A percentile compares a stretch with the other conserved stretches of the same genome.
Evolutionary conservation across 192 early-diverging fungal species (phyloP).

Genomic region (Linnemannia exigua): DNA sequence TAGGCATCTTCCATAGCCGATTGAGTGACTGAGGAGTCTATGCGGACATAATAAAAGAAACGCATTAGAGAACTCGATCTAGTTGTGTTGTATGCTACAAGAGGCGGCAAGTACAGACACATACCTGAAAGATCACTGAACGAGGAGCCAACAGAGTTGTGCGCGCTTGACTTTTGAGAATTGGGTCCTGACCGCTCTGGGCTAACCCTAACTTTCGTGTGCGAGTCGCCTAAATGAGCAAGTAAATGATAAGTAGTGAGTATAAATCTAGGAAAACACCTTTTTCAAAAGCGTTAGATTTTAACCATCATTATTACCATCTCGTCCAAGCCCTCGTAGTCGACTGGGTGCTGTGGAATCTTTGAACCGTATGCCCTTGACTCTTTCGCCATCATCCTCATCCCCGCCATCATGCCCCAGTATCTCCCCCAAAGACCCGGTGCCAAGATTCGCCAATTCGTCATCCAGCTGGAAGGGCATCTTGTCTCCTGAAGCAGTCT

Average conservation of each 20-base stretch:
- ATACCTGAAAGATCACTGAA: constrained; percentile 66
- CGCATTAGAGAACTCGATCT: neutral
- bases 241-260: neutral
- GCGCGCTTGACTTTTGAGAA: constrained; percentile 50
- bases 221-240: neutral
- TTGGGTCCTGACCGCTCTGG: constrained; percentile 39
- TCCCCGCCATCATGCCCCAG: constrained; percentile 37
- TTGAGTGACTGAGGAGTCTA: constrained; percentile 69
- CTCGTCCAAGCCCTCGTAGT: constrained; percentile 23
- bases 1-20: constrained; percentile 69
- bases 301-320: constrained; percentile 11
- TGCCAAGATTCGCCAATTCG: constrained; percentile 42
- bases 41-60: neutral
- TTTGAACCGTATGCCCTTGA: constrained; percentile 32
- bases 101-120: neutral
- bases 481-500: constrained; percentile 32
- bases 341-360: constrained; percentile 11
- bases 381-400: constrained; percentile 19
- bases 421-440: constrained; percentile 37
- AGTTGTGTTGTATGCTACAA: no score
- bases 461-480: constrained; percentile 54
- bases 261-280: neutral
- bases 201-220: constrained; percentile 17
- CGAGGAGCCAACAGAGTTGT: constrained; percentile 61
- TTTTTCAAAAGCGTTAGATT: neutral